Conservation (phyloP, 1,284 basidiomycete genomes). For the Trichosporon ovoides region DNA sequence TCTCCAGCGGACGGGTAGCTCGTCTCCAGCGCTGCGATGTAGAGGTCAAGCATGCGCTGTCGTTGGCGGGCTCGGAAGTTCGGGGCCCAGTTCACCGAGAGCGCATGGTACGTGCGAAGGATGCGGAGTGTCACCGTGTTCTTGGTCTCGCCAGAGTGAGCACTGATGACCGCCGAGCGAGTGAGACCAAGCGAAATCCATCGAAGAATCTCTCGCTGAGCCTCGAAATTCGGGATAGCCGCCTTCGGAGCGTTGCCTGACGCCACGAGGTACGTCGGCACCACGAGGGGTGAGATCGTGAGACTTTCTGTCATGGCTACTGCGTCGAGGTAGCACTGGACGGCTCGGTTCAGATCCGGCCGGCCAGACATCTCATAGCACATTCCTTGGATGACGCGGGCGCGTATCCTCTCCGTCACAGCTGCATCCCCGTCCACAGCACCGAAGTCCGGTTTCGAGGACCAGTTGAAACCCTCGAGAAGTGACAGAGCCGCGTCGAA, state of each 20-base stretch:
- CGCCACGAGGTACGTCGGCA: conserved; percentile 28
- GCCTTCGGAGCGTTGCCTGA: conserved; percentile 10
- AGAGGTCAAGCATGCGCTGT: conserved; percentile 61
- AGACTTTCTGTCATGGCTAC: conserved; percentile 24
- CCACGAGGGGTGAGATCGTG: conserved; percentile 18
- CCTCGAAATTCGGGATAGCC: conserved; percentile 24
- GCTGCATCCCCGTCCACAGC: conserved; percentile 46
- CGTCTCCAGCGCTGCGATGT: conserved; percentile 63
- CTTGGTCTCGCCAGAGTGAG: conserved; percentile 27
- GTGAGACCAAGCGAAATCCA: conserved; percentile 40
- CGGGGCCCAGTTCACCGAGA: conserved; percentile 65
- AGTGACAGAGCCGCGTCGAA: conserved; percentile 60
- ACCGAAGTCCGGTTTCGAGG: conserved; percentile 35
- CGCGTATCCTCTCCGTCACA: conserved; percentile 48
- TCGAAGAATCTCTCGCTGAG: conserved; percentile 42
- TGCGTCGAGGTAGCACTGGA: conserved; percentile 31
- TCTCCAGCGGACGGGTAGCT: conserved; percentile 46
- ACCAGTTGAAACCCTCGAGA: conserved; percentile 57
- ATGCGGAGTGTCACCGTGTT: conserved; percentile 51
- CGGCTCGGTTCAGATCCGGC: conserved; percentile 25
- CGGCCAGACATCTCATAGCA: conserved; percentile 27
- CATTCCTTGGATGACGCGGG: conserved; percentile 46
- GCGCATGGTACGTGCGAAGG: conserved; percentile 60
- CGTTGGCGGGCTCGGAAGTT: conserved; percentile 68
- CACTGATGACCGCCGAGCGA: conserved; percentile 49